phyloP scores from a whole-genome alignment of 257 asterid species.

The Nemophila menziesii region DNA sequence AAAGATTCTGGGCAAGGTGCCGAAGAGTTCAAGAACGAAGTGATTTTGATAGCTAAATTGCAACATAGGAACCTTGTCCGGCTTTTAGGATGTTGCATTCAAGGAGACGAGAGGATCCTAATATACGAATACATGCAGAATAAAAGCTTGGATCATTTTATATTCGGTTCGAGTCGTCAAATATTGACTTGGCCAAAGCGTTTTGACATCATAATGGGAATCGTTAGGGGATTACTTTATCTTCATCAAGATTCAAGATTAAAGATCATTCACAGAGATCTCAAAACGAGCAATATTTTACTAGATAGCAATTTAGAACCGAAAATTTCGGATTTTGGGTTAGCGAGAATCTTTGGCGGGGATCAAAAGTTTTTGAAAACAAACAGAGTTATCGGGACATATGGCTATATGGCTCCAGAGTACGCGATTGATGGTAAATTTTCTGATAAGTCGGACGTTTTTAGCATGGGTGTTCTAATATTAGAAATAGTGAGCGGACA shows the following conservation, averaged over 20 bases:
- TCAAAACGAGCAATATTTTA: slow-evolving; percentile 43
- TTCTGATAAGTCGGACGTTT: slow-evolving; percentile 27
- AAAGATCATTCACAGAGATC: slow-evolving; percentile 35
- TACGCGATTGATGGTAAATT: slow-evolving; percentile 20
- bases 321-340: slow-evolving; percentile 48
- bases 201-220: slow-evolving; percentile 27
- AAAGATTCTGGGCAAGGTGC: slow-evolving; percentile 23
- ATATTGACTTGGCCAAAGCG: slow-evolving; percentile 29
- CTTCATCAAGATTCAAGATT: slow-evolving; percentile 50
- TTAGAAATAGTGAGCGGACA: slow-evolving; percentile 23
- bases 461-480: slow-evolving; percentile 21
- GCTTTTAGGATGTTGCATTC: slow-evolving; percentile 31
- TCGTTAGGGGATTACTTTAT: slow-evolving; percentile 39
- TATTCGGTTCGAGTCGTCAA: slow-evolving; percentile 19
- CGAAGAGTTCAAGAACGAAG: slow-evolving; percentile 30
- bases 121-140: slow-evolving; percentile 30
- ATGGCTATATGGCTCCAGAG: slow-evolving; percentile 25
- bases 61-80: slow-evolving; percentile 35
- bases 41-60: slow-evolving; percentile 23
- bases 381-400: slow-evolving; percentile 36
- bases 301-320: slow-evolving; percentile 38
- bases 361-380: slow-evolving; percentile 37
- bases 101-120: slow-evolving; percentile 28
- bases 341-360: slow-evolving; percentile 32
- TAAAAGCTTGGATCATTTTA: slow-evolving; percentile 24